Base-by-base conservation (phyloP, 148 eudicot species). In the Limonium bicolor region DNA sequence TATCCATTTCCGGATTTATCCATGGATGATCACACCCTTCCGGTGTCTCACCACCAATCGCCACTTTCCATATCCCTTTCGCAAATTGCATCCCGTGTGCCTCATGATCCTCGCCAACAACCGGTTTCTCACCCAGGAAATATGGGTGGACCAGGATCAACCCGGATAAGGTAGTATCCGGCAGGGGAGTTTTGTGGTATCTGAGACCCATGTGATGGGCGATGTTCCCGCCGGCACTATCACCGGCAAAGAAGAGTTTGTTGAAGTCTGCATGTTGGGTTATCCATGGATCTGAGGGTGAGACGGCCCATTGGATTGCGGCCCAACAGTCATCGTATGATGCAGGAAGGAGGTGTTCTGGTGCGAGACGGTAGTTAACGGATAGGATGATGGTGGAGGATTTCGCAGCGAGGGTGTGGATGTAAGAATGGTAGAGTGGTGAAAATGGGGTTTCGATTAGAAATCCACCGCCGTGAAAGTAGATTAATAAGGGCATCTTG, bases 391-490 rank as follows among this genome's bases (percentile, higher is more conserved):
- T 33, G 1, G 55, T 48, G 4, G 68, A 46, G 4, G 70, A 59
- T 15, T 58, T 42, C 0, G 63, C 29, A 4, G 37, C 59, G 1
- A 59, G 31, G 27, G 6, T 5, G 47, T 67, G 45, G 41, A 70
- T 16, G 41, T 56, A 23, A 5, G 36, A 29, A 32, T 62, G 61
- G 46, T 54, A 62, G 0, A 7, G 2, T 0, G 59, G 27, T 13
- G 64, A 39, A 25, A 39, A 54, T 2, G 65, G 53, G 4, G 72
- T 58, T 4, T 63, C 66, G 16, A 68, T 34, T 11, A 36, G 22
- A 37, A 76, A 80, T 2, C 59, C 77, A 4, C 84, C 84, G 0
- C 84, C 90, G 23, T 80, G 90, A 27, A 34, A 60, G 64, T 72
- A 75, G 4, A 80, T 17, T 0, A 76, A 36, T n/a, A 80, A 53